Evolutionary conservation across 345 rosid genomes (phyloP).

Genomic region (Arabis hirsuta): DNA sequence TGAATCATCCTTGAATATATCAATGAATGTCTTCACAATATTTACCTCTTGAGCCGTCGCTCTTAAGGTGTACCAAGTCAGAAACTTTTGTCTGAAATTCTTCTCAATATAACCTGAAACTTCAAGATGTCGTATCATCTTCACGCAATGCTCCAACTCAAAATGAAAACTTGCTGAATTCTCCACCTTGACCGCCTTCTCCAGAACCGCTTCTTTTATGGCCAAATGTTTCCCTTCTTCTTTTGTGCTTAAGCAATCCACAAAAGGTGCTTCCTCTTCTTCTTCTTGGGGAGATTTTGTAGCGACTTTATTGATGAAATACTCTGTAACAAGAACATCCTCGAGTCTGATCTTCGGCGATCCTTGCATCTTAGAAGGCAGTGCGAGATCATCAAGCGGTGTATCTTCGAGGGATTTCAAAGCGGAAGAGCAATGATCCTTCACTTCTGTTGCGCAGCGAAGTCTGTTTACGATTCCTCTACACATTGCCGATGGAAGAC

Average conservation of each 20-base stretch:
- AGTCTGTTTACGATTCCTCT: slow-evolving; percentile 65
- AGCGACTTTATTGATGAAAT: slow-evolving; percentile 55
- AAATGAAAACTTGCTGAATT: not conserved
- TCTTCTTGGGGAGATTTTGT: slow-evolving; percentile 33
- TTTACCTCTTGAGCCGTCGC: slow-evolving; percentile 71
- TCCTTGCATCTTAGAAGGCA: slow-evolving; percentile 3
- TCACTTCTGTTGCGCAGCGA: slow-evolving; percentile 57
- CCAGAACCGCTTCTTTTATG: not conserved
- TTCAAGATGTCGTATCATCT: slow-evolving; percentile 74
- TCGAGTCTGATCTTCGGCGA: slow-evolving; percentile 54
- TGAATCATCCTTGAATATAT: slow-evolving; percentile 64
- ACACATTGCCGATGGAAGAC: slow-evolving; percentile 52
- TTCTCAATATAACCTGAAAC: slow-evolving; percentile 69
- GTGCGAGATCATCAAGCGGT: slow-evolving; percentile 43
- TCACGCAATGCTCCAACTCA: slow-evolving; percentile 70
- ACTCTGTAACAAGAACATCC: slow-evolving; percentile 59
- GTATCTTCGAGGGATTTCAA: slow-evolving; percentile 35
- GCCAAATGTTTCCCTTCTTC: slow-evolving; percentile 46
- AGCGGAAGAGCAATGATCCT: slow-evolving; percentile 60
- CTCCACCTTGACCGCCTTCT: not conserved
- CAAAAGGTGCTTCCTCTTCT: slow-evolving; percentile 33
- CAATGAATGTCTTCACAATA: slow-evolving; percentile 70
- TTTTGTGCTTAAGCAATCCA: slow-evolving; percentile 40
- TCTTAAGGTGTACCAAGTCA: slow-evolving; percentile 85
- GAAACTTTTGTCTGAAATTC: slow-evolving; percentile 79